Conservation (phyloP, 2,329 filamentous ascomycete genomes). For the Ilyonectria robusta region DNA sequence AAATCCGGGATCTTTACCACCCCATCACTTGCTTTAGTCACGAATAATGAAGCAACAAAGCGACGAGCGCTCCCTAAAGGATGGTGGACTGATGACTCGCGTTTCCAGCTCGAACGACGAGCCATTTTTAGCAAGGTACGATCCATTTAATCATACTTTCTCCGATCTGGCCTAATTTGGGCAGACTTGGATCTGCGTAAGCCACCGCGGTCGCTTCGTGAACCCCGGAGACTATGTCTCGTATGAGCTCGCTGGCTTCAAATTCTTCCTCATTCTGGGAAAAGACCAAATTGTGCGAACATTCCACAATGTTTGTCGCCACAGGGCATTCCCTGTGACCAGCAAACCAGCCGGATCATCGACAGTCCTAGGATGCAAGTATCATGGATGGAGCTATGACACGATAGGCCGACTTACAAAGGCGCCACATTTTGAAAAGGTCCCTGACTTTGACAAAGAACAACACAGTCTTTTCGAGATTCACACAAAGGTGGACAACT, state of each 20-base stretch:
- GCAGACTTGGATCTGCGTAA: slow-evolving; percentile 55
- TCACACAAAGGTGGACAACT: slow-evolving; percentile 5
- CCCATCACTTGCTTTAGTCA: not conserved
- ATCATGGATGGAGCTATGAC: slow-evolving; percentile 63
- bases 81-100: slow-evolving; percentile 48
- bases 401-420: slow-evolving; percentile 59
- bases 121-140: slow-evolving; percentile 54
- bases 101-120: slow-evolving; percentile 60
- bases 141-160: not conserved
- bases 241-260: slow-evolving; percentile 52
- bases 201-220: slow-evolving; percentile 52
- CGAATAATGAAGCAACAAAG: not conserved
- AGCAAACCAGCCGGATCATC: slow-evolving; percentile 54
- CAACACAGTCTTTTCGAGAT: slow-evolving; percentile 47
- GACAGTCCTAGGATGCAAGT: slow-evolving; percentile 58
- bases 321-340: slow-evolving; percentile 59
- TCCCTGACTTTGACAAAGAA: slow-evolving; percentile 56
- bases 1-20: not conserved
- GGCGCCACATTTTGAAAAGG: slow-evolving; percentile 57
- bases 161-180: slow-evolving; percentile 32
- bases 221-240: slow-evolving; percentile 55
- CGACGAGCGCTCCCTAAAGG: not conserved
- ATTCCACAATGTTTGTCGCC: slow-evolving; percentile 62
- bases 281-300: slow-evolving; percentile 47
- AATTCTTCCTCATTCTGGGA: slow-evolving; percentile 55